phyloP scores from a whole-genome alignment of 148 eudicot genomes.

The Camellia japonica region DNA sequence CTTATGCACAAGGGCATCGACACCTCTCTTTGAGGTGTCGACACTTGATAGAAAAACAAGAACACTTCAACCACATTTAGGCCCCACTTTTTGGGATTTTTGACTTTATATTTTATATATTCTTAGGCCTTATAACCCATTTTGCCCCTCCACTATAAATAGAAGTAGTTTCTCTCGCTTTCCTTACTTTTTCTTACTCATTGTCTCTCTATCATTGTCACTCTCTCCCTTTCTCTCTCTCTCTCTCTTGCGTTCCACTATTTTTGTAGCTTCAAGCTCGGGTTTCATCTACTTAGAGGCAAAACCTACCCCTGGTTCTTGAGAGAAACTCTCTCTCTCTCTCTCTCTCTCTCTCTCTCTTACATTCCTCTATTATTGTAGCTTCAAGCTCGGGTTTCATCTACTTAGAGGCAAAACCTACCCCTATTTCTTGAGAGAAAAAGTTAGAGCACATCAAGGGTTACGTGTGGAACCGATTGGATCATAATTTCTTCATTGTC shows the following conservation, averaged over 20 bases:
- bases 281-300: neutral
- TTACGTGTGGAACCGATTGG: no score
- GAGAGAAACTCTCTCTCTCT: neutral
- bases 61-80: neutral
- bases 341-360: neutral
- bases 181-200: neutral
- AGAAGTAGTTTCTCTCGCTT: neutral
- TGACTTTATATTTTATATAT: no score
- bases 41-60: neutral
- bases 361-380: neutral
- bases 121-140: no score
- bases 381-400: neutral
- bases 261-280: neutral
- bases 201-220: neutral
- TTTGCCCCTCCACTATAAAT: no score
- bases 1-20: neutral
- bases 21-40: neutral
- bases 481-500: no score
- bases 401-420: neutral
- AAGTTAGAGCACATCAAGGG: no score
- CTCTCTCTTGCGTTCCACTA: neutral
- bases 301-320: no score
- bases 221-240: neutral
- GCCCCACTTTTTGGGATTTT: no score
- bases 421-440: neutral